These are phyloP conservation scores for Nitzschia sp. DNA, from an alignment of 108 stramenopile genomes.

Conservation along the genomic window DNA sequence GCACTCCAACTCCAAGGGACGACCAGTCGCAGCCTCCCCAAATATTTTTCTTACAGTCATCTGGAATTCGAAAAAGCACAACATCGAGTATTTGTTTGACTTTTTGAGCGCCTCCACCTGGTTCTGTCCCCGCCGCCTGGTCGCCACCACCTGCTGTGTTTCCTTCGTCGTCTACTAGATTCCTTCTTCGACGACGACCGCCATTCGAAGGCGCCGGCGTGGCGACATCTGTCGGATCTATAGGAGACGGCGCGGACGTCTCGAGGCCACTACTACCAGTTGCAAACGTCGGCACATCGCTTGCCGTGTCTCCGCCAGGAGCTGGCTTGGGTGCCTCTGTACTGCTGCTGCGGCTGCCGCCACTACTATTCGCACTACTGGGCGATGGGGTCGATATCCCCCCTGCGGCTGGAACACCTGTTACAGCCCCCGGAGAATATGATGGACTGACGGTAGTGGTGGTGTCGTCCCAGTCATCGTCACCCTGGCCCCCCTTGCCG, in stretches of 20 bases:
- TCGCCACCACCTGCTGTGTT: background rate
- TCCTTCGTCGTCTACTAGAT: background rate
- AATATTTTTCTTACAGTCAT: slow-evolving; percentile 37
- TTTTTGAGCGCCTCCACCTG: background rate
- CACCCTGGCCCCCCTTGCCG: background rate
- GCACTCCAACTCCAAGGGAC: slow-evolving; percentile 62
- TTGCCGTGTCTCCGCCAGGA: background rate
- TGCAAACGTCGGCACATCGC: too few relatives aligned
- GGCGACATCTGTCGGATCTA: background rate
- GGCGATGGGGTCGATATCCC: too few relatives aligned
- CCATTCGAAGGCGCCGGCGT: background rate
- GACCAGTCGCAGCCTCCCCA: slow-evolving; percentile 79
- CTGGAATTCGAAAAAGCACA: slow-evolving; percentile 43
- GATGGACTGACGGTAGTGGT: background rate
- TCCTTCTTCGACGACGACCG: background rate
- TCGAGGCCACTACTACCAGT: too few relatives aligned
- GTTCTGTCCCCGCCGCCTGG: background rate
- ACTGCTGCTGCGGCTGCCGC: background rate
- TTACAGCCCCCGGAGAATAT: too few relatives aligned
- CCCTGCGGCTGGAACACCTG: too few relatives aligned
- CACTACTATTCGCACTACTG: background rate
- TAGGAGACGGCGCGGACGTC: slow-evolving; percentile 4
- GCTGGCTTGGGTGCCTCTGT: background rate
- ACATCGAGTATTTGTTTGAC: slow-evolving; percentile 27
- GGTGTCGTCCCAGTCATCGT: background rate